A percentile compares a stretch with the other conserved stretches of the same genome.
phyloP scores from a whole-genome alignment of 352 stramenopile genomes.

The Globisporangium parvum region DNA sequence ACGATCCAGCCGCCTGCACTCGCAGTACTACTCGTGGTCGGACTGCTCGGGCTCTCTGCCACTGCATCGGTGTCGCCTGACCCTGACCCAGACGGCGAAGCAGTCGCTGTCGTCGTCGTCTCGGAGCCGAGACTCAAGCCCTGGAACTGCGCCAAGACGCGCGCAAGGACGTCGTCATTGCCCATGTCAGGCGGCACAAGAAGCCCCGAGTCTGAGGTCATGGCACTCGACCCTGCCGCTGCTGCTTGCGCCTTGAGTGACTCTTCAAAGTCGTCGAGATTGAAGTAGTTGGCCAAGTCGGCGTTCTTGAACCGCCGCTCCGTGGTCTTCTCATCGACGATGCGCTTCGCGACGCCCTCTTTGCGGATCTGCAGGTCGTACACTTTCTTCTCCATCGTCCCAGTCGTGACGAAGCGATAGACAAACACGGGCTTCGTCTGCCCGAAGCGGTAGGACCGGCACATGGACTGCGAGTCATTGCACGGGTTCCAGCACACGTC shows the following conservation, averaged over 20 bases:
- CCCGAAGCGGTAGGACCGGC: conserved; percentile 89
- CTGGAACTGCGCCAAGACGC: conserved; percentile 40
- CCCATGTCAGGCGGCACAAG: background rate
- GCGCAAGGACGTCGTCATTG: conserved; percentile 43
- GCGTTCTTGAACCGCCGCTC: conserved; percentile 78
- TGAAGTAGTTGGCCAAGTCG: conserved; percentile 84
- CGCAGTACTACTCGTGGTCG: background rate
- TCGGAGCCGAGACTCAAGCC: conserved; percentile 6
- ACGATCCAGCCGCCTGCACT: conserved; percentile 37
- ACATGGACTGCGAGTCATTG: conserved; percentile 91
- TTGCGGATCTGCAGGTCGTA: conserved; percentile 90
- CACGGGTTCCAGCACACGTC: conserved; percentile 91
- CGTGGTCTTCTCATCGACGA: conserved; percentile 84
- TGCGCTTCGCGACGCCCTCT: conserved; percentile 83
- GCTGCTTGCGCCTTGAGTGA: conserved; percentile 39
- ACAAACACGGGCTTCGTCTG: conserved; percentile 91
- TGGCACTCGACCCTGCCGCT: background rate
- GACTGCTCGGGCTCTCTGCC: background rate
- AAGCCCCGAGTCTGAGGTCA: background rate
- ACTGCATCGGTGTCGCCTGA: background rate
- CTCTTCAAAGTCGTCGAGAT: conserved; percentile 73
- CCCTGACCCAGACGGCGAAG: background rate
- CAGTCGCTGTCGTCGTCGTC: background rate
- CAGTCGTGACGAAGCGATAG: conserved; percentile 88
- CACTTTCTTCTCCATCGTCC: conserved; percentile 93